Evolutionary conservation across 2,329 filamentous ascomycete genomes (phyloP).

Genomic region (Fusarium globosum): DNA sequence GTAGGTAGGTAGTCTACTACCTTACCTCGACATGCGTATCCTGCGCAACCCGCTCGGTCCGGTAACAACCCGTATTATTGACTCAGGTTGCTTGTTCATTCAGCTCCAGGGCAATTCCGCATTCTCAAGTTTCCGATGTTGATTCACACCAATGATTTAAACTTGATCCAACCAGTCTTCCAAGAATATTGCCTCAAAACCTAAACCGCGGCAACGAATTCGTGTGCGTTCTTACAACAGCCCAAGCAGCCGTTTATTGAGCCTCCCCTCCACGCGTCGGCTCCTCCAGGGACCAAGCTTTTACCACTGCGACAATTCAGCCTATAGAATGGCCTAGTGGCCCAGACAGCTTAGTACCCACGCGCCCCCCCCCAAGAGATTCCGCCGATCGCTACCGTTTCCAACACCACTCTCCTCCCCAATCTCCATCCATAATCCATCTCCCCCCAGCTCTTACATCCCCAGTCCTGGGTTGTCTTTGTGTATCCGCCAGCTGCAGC

Average conservation of each 20-base stretch:
- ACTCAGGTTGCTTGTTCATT: background rate
- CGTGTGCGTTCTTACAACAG: background rate
- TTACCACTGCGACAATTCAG: constrained; percentile 12
- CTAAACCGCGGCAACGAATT: background rate
- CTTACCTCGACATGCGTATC: background rate
- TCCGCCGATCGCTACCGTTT: constrained; percentile 36
- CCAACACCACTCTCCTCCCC: constrained; percentile 23
- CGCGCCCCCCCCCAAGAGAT: constrained; percentile 20
- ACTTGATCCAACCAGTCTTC: background rate
- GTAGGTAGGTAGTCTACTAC: too few species aligned
- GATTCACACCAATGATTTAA: background rate
- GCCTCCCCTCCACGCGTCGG: constrained; percentile 18
- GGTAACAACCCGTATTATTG: background rate
- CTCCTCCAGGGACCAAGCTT: constrained; percentile 26
- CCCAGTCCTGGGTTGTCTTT: constrained; percentile 22
- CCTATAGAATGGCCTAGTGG: background rate
- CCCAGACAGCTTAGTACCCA: constrained; percentile 21
- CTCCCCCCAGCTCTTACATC: constrained; percentile 33
- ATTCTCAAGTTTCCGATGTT: background rate
- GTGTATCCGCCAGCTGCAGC: constrained; percentile 24
- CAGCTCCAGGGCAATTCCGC: background rate
- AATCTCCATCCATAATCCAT: constrained; percentile 26
- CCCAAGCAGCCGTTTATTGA: background rate
- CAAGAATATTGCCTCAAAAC: background rate
- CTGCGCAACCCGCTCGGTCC: background rate